Base-by-base conservation (phyloP, 306 rosid species). In the Dalbergia cultrata region DNA sequence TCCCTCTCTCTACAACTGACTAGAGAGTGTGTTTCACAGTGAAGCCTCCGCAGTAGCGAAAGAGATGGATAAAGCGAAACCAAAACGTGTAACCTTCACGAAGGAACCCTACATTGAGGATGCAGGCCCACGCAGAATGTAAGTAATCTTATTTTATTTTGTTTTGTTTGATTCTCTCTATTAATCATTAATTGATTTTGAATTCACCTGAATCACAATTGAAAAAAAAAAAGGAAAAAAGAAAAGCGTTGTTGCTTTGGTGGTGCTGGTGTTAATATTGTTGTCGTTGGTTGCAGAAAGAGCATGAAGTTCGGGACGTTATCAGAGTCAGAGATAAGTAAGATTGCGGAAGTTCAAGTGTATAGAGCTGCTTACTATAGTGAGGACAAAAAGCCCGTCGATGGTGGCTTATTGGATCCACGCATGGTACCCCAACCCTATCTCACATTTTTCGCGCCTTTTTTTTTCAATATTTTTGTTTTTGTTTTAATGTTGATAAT, bases 101-200 rank as follows among this genome's bases (percentile, higher is more conserved):
- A 94, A 94, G 80, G 85, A 92, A 54, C 98, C 95, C 5, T 94
- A 86, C 78, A 81, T 94, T 17, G 96, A 94, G 68, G 92, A 92
- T 77, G 85, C 81, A 13, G 96, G 97, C 5, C 92, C 93, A 0
- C 89, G 89, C 11, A 85, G 34, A 83, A 85, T 94, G 97, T 92
- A 49, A 87, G 91, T 8, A 12, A 13, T 39, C 31, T 26, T 26
- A 26, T 26, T 26, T 26, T 26, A 26, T 26, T 26, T 26, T 26
- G 31, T 26, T 26, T 26, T 1, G 2, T 26, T 26, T 26, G 31
- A 26, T 7, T 43, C 41, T 37, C 41, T 37, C 41, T 43, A 9
- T 43, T 8, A 37, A 37, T 37, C 41, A 37, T 43, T 43, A 10
- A 43, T 67, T 50, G 8, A 13, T 26, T 52, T 7, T 47, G 16